Conservation (phyloP, 2,329 filamentous ascomycete species). For the Pseudocercospora crystallina region DNA sequence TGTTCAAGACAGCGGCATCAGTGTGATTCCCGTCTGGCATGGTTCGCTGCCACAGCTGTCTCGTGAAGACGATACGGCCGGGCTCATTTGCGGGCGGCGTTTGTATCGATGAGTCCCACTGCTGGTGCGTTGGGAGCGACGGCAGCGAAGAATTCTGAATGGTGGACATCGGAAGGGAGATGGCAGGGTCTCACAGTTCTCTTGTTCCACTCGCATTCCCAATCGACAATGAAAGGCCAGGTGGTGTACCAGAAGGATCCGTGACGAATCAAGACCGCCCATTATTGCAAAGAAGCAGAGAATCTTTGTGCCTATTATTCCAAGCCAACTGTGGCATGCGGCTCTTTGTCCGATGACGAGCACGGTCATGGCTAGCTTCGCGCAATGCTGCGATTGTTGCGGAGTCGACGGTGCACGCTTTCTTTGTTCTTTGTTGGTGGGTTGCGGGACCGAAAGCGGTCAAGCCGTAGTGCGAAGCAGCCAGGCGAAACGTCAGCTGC, state of each 20-base stretch:
- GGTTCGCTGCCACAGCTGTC: conserved; percentile 40
- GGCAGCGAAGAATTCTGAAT: conserved; percentile 25
- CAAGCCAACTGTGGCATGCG: conserved; percentile 32
- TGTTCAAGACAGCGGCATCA: conserved; percentile 33
- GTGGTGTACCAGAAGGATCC: conserved; percentile 30
- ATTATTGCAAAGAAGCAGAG: conserved; percentile 29
- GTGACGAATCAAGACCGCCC: conserved; percentile 29
- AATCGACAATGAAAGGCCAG: conserved; percentile 33
- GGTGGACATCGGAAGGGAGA: conserved; percentile 32
- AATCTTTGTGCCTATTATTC: conserved; percentile 37
- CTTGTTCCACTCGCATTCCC: conserved; percentile 35
- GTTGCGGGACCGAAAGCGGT: conserved; percentile 34
- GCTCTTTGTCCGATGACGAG: conserved; percentile 36
- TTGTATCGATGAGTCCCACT: conserved; percentile 14
- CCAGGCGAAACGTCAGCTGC: conserved; percentile 28
- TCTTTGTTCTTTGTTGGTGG: conserved; percentile 39
- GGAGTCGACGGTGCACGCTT: conserved; percentile 27
- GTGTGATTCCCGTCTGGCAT: conserved; percentile 33
- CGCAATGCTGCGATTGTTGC: conserved; percentile 34
- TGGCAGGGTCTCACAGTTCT: conserved; percentile 31
- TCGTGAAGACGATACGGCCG: conserved; percentile 36
- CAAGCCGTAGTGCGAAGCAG: conserved; percentile 27
- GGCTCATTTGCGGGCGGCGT: conserved; percentile 26
- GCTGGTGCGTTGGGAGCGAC: conserved; percentile 16
- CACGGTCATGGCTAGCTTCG: conserved; percentile 26